A percentile compares a stretch with the other conserved stretches of the same genome.
Conservation (phyloP, 2,329 filamentous ascomycete species). For the Chaetomium sp. region DNA sequence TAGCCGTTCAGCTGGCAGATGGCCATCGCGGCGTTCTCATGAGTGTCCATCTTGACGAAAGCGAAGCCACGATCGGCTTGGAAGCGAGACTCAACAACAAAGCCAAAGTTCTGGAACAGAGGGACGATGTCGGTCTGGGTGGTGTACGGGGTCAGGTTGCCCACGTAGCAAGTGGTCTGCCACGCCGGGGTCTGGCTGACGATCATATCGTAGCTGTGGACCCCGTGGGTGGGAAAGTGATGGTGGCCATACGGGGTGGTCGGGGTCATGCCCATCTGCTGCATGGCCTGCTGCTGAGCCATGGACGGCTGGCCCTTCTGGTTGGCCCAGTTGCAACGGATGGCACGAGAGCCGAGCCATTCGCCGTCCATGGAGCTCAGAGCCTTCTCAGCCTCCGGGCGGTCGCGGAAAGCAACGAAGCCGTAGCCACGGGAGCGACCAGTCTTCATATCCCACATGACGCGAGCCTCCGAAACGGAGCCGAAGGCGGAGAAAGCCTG, state of each 20-base stretch:
- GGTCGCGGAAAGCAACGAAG: conserved; percentile 95
- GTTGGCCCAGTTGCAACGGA: conserved; percentile 99
- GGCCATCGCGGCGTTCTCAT: conserved; percentile 96
- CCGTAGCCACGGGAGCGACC: conserved; percentile 95
- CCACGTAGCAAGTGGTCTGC: conserved; percentile 98
- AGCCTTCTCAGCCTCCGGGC: conserved; percentile 88
- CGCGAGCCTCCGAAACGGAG: conserved; percentile 90
- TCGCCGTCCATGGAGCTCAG: conserved; percentile 97
- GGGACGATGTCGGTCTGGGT: conserved; percentile 96
- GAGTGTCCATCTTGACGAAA: conserved; percentile 98
- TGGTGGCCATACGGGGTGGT: conserved; percentile 95
- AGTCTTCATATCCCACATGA: conserved; percentile 99
- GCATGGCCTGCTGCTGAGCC: conserved; percentile 94
- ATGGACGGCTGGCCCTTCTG: conserved; percentile 99
- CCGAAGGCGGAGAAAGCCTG: conserved; percentile 97
- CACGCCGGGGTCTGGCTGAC: conserved; percentile 89
- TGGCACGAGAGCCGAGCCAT: conserved; percentile 95
- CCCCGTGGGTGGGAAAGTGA: conserved; percentile 93
- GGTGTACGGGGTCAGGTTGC: conserved; percentile 95
- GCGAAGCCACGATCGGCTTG: conserved; percentile 97
- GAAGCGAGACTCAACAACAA: conserved; percentile 94
- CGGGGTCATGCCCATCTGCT: conserved; percentile 95
- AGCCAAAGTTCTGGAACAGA: conserved; percentile 97
- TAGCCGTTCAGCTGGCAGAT: conserved; percentile 98
- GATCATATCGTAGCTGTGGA: conserved; percentile 97